Evolutionary conservation across 2,329 filamentous ascomycete species (phyloP), one percentile per base, ranked within the genome.

Genomic region (Basipetospora sp.): DNA sequence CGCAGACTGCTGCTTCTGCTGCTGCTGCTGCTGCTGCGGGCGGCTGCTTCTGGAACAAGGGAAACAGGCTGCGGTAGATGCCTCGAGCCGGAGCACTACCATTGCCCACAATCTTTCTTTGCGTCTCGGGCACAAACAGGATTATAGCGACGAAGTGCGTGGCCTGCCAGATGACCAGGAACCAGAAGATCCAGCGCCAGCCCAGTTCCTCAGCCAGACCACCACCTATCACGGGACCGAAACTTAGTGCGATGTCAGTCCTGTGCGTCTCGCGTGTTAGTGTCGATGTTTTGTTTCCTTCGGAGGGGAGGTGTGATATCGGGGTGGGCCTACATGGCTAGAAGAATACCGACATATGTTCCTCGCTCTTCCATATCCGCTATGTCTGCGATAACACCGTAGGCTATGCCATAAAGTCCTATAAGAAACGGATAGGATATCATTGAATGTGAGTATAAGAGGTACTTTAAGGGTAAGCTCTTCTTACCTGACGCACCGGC

Each of bases 371-470:
- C 64, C 36, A 66, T 70, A 1, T 74, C 73, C 0, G 72, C 64
- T 4, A 82, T 63, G 48, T 85, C 80, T 3, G 74, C 74, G 9
- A 83, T 69, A 2, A 82, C 70, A 1, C 71, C 79, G 40, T 68
- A 75, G 0, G 69, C 71, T 2, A 85, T 57, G 0, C 78, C 73
- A 31, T 81, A 62, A 0, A 74, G 76, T 1, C 71, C 71, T 36
- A 25, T n/a, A 35, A n/a, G n/a, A n/a, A n/a, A n/a, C n/a, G n/a
- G n/a, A n/a, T n/a, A n/a, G n/a, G n/a, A n/a, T n/a, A n/a, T n/a
- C n/a, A n/a, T n/a, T n/a, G n/a, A n/a, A n/a, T n/a, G n/a, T n/a
- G n/a, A n/a, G n/a, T n/a, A n/a, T n/a, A n/a, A n/a, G n/a, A n/a
- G n/a, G n/a, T n/a, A n/a, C n/a, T n/a, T n/a, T n/a, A n/a, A n/a